A percentile compares a stretch with the other conserved stretches of the same genome.
These are phyloP conservation scores for Candida lessepsii DNA, from an alignment of 805 yeast genomes.

Conservation along the genomic window DNA sequence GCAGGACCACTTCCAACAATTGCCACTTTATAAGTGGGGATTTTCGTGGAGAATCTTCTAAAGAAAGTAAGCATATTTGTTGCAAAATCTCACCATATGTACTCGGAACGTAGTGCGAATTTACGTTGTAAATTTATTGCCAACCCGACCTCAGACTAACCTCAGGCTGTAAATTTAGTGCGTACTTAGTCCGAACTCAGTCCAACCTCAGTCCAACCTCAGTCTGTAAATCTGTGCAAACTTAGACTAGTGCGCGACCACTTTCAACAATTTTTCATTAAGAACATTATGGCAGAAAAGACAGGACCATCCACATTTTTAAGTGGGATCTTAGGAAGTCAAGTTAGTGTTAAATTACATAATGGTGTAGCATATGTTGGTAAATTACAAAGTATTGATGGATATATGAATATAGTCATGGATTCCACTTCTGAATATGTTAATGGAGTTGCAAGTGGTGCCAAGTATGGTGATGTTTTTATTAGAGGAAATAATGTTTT, in stretches of 20 bases:
- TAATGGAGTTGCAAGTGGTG: slow-evolving; percentile 40
- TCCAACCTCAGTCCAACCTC: too few species aligned
- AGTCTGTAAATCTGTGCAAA: too few species aligned
- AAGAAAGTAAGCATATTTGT: background rate
- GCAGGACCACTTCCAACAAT: slow-evolving; percentile 96
- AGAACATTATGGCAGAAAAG: slow-evolving; percentile 18
- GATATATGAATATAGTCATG: slow-evolving; percentile 92
- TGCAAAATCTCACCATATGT: background rate
- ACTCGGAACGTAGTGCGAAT: too few species aligned
- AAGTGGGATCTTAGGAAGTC: slow-evolving; percentile 71
- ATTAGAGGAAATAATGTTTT: slow-evolving; percentile 83
- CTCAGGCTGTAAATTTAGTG: too few species aligned
- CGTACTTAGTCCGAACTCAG: too few species aligned
- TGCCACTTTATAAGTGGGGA: slow-evolving; percentile 49
- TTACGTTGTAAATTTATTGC: too few species aligned
- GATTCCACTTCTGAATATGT: slow-evolving; percentile 71
- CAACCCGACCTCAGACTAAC: too few species aligned
- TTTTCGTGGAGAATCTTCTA: background rate
- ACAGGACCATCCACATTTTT: slow-evolving; percentile 77
- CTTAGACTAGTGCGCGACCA: too few species aligned
- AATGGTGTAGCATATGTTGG: slow-evolving; percentile 80
- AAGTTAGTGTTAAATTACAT: slow-evolving; percentile 78
- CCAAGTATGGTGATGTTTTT: slow-evolving; percentile 73
- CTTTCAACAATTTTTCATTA: background rate
- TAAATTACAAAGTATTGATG: slow-evolving; percentile 83